These are phyloP conservation scores for Pseudodiploospora longispora DNA, from an alignment of 2,329 filamentous ascomycete genomes.

Conservation along the genomic window DNA sequence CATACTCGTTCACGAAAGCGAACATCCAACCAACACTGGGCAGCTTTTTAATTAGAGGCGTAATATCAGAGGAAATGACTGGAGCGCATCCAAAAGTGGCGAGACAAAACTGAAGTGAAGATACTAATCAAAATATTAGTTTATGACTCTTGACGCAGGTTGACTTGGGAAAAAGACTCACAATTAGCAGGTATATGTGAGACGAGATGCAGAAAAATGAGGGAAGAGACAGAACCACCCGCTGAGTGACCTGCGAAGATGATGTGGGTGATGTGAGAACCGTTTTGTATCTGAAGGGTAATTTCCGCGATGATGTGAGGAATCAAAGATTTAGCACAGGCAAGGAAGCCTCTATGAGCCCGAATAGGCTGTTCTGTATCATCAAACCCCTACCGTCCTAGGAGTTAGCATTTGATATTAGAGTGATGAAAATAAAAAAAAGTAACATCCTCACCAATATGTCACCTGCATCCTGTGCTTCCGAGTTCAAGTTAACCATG, in stretches of 20 bases:
- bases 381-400: neutral
- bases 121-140: conserved; percentile 2
- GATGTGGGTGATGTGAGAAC: conserved; percentile 4
- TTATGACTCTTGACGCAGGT: neutral
- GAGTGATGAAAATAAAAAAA: neutral
- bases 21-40: conserved; percentile 6
- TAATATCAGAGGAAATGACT: conserved; percentile 10
- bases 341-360: conserved; percentile 14
- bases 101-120: conserved; percentile 8
- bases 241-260: conserved; percentile 18
- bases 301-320: conserved; percentile 10
- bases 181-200: neutral
- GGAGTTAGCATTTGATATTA: neutral
- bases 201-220: conserved; percentile 11
- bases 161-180: neutral
- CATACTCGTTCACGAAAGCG: conserved; percentile 16
- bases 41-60: neutral
- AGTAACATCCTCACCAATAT: conserved; percentile 7
- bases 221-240: conserved; percentile 15
- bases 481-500: conserved; percentile 16
- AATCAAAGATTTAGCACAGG: conserved; percentile 12
- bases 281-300: conserved; percentile 1
- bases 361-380: neutral
- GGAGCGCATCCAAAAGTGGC: conserved; percentile 15
- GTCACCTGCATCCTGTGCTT: neutral